Evolutionary conservation across 2,329 filamentous ascomycete genomes (phyloP), one percentile per base, ranked within the genome.

Genomic region (Trichoderma hamatum): DNA sequence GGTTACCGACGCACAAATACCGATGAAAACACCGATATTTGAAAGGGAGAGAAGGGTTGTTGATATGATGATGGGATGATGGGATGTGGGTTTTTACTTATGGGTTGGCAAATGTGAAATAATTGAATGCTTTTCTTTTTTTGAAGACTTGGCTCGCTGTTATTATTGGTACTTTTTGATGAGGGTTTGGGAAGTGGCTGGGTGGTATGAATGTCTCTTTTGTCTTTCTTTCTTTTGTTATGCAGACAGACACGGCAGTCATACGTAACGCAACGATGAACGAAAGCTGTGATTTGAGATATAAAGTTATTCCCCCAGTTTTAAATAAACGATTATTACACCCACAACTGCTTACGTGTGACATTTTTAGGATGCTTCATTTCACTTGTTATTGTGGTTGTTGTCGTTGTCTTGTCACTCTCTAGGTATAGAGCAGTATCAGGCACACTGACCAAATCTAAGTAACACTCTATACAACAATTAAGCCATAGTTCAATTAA

Each of bases 1-100:
- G 63, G 63, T 34, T 80, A 79, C 43, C 73, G 78, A 54, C 75
- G 79, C 13, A 79, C 76, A 34, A 75, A 75, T 69, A 75, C 72
- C 3, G 78, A 78, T 21, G 79, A 80, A 39, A 72, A 76, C 7
- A 43, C 46, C 21, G 75, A 75, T 3, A 19, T 26, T 26, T 66
- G 43, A 39, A 9, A 21, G n/a, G 43, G 21, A 14, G 39, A n/a
- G 3, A 19, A n/a, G 26, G n/a, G 11, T 21, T 13, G 39, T 14
- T 24, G 58, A 32, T 24, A 24, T 61, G 19, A 49, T 13, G 30
- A 43, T 43, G 61, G 36, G 16, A 34, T 9, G 36, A 19, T 24
- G 59, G 59, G 43, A n/a, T 30, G 39, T 24, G 54, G 49, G 51
- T 32, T 30, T 49, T 36, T 34, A 36, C 32, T n/a, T 4, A 21